Conservation (phyloP, 2,329 filamentous ascomycete genomes). For the Capronia coronata region DNA sequence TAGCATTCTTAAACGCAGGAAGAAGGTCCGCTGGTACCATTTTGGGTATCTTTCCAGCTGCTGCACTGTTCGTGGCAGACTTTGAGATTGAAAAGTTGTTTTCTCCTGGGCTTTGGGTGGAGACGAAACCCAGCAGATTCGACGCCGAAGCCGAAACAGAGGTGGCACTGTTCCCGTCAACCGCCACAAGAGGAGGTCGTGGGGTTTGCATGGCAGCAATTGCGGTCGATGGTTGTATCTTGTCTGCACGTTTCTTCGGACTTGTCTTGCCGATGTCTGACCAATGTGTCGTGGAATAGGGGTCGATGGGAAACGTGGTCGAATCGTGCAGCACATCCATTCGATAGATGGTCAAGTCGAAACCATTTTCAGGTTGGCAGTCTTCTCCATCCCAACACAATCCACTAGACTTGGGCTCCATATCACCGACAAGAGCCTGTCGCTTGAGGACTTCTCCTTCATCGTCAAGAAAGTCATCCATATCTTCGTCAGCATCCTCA, state of each 20-base stretch:
- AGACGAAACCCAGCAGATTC: neutral
- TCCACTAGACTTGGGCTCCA: constrained; percentile 71
- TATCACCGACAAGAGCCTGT: constrained; percentile 56
- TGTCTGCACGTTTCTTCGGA: constrained; percentile 12
- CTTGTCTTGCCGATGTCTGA: constrained; percentile 23
- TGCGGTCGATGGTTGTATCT: constrained; percentile 30
- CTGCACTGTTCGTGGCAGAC: constrained; percentile 1
- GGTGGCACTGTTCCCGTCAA: constrained; percentile 20
- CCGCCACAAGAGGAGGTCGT: constrained; percentile 25
- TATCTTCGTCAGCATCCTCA: constrained; percentile 68
- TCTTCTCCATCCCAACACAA: constrained; percentile 69
- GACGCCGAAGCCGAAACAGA: neutral
- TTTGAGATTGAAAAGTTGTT: constrained; percentile 3
- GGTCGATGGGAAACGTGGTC: constrained; percentile 59
- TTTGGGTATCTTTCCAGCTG: constrained; percentile 21
- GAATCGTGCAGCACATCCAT: constrained; percentile 52
- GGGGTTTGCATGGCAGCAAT: constrained; percentile 30
- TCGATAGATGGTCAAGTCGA: constrained; percentile 54
- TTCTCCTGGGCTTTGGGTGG: neutral
- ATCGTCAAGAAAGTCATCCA: constrained; percentile 86
- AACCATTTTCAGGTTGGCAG: constrained; percentile 40
- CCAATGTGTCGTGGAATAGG: constrained; percentile 82
- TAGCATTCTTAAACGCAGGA: constrained; percentile 60
- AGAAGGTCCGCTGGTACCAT: constrained; percentile 55
- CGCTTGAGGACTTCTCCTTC: constrained; percentile 64